phyloP scores from a whole-genome alignment of 352 stramenopile species.

The Pythium phragmitis region DNA sequence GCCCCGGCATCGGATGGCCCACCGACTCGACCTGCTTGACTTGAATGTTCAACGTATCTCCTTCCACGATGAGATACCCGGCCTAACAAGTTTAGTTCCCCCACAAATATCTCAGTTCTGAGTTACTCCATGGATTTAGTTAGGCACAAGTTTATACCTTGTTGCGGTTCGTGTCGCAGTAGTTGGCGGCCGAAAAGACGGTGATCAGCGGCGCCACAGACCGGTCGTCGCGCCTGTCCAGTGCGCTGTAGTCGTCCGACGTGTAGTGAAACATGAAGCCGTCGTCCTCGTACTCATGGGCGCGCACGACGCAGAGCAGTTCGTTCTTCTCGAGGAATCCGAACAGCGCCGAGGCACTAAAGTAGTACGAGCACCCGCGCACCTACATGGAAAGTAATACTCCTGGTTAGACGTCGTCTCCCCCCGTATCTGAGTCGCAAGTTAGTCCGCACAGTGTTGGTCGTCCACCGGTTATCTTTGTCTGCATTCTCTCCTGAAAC shows the following conservation, averaged over 20 bases:
- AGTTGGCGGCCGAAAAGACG: conserved; percentile 95
- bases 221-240: conserved; percentile 53
- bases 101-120: neutral
- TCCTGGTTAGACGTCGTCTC: too few relatives aligned
- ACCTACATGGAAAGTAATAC: conserved; percentile 27
- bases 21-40: conserved; percentile 50
- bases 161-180: conserved; percentile 89
- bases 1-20: conserved; percentile 52
- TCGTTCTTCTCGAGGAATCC: conserved; percentile 68
- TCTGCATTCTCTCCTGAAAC: conserved; percentile 9
- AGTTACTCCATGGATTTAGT: neutral
- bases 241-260: conserved; percentile 33
- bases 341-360: conserved; percentile 78
- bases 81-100: conserved; percentile 30
- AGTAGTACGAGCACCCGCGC: conserved; percentile 85
- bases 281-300: conserved; percentile 79
- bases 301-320: conserved; percentile 70
- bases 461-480: conserved; percentile 27
- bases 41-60: conserved; percentile 47
- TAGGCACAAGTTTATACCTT: conserved; percentile 31
- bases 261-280: conserved; percentile 70
- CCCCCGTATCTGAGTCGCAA: too few relatives aligned
- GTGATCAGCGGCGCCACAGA: conserved; percentile 86
- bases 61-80: conserved; percentile 52
- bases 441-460: conserved; percentile 33